Conservation (phyloP, 352 stramenopile species). For the Aphanomyces cochlioides region DNA sequence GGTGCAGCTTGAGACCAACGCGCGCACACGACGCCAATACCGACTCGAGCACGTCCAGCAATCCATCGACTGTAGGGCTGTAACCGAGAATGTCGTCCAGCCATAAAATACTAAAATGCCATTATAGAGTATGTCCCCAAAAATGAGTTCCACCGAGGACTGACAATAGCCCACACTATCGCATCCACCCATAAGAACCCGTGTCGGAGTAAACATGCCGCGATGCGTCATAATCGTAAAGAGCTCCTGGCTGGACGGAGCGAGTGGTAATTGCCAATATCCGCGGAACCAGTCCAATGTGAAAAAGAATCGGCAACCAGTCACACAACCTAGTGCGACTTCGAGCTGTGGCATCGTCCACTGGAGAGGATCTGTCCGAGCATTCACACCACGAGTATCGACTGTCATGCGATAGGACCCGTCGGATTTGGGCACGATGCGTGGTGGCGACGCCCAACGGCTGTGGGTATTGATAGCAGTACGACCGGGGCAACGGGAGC, state of each 20-base stretch:
- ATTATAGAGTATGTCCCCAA: conserved; percentile 19
- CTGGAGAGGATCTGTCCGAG: conserved; percentile 29
- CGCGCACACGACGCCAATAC: neutral
- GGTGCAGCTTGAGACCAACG: conserved; percentile 17
- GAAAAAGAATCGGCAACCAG: conserved; percentile 29
- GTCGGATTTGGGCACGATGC: conserved; percentile 32
- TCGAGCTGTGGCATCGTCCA: conserved; percentile 32
- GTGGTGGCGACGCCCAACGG: neutral
- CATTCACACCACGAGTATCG: conserved; percentile 33
- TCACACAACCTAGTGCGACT: conserved; percentile 8
- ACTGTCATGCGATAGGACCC: conserved; percentile 22
- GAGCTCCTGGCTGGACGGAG: conserved; percentile 20
- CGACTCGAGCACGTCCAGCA: conserved; percentile 22
- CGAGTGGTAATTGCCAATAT: conserved; percentile 32
- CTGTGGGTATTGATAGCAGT: too few relatives aligned
- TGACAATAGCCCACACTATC: conserved; percentile 30
- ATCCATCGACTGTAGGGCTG: neutral
- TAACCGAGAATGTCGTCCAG: conserved; percentile 27
- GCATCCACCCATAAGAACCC: conserved; percentile 23
- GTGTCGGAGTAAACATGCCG: conserved; percentile 30
- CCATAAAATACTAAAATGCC: conserved; percentile 31
- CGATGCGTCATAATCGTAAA: conserved; percentile 30
- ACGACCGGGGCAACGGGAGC: too few relatives aligned
- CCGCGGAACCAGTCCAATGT: conserved; percentile 34
- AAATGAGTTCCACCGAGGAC: neutral